Percentiles rank a stretch among this genome's conserved stretches.
These are phyloP conservation scores for Xylaria sp. DNA, from an alignment of 2,329 filamentous ascomycete species.

Conservation along the genomic window DNA sequence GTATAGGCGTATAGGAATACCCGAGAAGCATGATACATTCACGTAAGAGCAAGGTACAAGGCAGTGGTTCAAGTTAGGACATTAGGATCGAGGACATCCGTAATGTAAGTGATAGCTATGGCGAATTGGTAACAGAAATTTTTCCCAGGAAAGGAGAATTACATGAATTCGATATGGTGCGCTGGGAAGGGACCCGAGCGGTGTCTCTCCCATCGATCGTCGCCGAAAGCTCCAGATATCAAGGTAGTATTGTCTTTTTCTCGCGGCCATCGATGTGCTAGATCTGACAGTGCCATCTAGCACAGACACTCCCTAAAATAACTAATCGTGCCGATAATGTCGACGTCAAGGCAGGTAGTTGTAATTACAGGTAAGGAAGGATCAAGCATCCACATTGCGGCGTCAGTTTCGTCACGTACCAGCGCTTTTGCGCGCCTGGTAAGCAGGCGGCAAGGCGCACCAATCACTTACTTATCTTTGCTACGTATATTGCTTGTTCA, in stretches of 20 bases:
- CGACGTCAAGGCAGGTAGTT: background rate
- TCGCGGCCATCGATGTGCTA: background rate
- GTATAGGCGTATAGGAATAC: too few relatives aligned
- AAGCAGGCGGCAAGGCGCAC: constrained; percentile 32
- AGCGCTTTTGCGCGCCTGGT: constrained; percentile 35
- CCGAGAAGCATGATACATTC: too few relatives aligned
- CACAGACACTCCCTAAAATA: background rate
- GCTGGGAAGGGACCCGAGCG: constrained; percentile 26
- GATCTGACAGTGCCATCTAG: background rate
- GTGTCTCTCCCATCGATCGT: constrained; percentile 13
- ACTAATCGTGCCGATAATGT: background rate
- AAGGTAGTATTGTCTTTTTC: background rate
- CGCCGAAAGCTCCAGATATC: constrained; percentile 5
- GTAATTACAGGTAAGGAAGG: background rate
- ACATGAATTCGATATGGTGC: constrained; percentile 7
- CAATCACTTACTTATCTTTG: constrained; percentile 23
- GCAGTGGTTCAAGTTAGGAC: too few relatives aligned
- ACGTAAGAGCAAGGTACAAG: too few relatives aligned
- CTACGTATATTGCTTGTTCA: constrained; percentile 16
- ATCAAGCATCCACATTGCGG: constrained; percentile 23
- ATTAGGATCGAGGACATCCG: too few relatives aligned
- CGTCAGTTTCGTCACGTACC: constrained; percentile 24
- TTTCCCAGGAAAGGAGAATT: background rate
- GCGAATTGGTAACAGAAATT: too few relatives aligned
- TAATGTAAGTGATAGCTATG: too few relatives aligned